Evolutionary conservation across 805 yeast species (phyloP).

Genomic region (Suhomyces prunicola): DNA sequence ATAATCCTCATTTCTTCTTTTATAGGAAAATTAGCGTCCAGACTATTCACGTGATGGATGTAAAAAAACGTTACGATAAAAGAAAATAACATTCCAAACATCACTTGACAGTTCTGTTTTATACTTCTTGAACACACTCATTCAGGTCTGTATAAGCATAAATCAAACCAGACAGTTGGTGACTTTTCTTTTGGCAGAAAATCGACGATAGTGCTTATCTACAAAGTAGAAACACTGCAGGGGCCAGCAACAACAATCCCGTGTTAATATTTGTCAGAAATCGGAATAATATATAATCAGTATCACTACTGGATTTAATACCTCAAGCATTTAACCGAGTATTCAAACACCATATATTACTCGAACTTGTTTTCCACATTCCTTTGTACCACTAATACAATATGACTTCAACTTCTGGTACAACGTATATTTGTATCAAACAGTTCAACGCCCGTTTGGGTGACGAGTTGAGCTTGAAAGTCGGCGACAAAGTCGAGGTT

Average conservation of each 20-base stretch:
- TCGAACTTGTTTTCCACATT: background rate
- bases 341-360: background rate
- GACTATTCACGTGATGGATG: background rate
- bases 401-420: conserved; percentile 15
- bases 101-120: background rate
- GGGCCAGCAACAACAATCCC: background rate
- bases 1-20: background rate
- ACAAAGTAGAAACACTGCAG: background rate
- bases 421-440: conserved; percentile 62
- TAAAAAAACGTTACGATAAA: background rate
- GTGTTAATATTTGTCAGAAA: background rate
- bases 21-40: background rate
- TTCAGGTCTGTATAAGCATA: background rate
- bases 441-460: conserved; percentile 84
- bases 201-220: background rate
- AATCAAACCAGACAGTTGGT: background rate
- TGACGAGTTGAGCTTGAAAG: conserved; percentile 77
- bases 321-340: background rate
- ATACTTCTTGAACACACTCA: background rate
- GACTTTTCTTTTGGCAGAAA: background rate
- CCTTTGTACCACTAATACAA: background rate
- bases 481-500: conserved; percentile 86
- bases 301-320: background rate
- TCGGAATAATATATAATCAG: background rate
- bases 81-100: background rate